phyloP scores from a whole-genome alignment of 306 rosid species.

The Arachis stenosperma region DNA sequence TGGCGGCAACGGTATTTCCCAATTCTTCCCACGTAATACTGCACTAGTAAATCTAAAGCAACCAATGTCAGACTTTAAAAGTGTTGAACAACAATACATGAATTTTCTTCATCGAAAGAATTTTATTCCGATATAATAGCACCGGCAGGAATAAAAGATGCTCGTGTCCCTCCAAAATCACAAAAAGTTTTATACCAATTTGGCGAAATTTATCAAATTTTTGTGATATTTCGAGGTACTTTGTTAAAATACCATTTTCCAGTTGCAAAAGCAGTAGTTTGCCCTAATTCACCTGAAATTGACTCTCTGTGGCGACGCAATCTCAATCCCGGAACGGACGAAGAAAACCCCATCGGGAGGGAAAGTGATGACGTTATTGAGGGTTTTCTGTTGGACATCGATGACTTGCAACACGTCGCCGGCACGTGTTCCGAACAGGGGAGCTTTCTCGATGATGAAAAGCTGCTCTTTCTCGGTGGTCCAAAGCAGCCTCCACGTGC shows the following conservation, averaged over 20 bases:
- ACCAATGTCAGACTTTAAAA: constrained; percentile 25
- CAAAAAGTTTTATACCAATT: too few species aligned
- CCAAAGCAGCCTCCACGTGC: constrained; percentile 91
- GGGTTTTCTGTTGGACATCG: constrained; percentile 57
- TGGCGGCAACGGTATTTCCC: constrained; percentile 97
- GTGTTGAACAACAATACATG: not conserved
- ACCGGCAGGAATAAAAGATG: too few species aligned
- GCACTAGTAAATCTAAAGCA: constrained; percentile 85
- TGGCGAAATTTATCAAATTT: too few species aligned
- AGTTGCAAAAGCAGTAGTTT: too few species aligned
- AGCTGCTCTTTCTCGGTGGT: constrained; percentile 98
- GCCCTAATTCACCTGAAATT: constrained; percentile 66
- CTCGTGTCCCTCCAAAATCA: too few species aligned
- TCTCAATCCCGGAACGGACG: constrained; percentile 72
- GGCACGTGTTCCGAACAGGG: constrained; percentile 69
- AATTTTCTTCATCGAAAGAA: not conserved
- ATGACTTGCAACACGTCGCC: constrained; percentile 95
- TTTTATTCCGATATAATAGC: too few species aligned
- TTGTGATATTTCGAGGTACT: too few species aligned
- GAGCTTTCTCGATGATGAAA: constrained; percentile 77
- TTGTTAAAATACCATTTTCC: too few species aligned
- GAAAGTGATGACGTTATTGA: constrained; percentile 87
- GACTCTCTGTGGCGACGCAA: constrained; percentile 77
- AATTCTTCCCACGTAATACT: constrained; percentile 77
- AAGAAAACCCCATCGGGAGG: constrained; percentile 96